Base-by-base conservation (phyloP, 2,329 filamentous ascomycete genomes). In the Monosporascus sp. region DNA sequence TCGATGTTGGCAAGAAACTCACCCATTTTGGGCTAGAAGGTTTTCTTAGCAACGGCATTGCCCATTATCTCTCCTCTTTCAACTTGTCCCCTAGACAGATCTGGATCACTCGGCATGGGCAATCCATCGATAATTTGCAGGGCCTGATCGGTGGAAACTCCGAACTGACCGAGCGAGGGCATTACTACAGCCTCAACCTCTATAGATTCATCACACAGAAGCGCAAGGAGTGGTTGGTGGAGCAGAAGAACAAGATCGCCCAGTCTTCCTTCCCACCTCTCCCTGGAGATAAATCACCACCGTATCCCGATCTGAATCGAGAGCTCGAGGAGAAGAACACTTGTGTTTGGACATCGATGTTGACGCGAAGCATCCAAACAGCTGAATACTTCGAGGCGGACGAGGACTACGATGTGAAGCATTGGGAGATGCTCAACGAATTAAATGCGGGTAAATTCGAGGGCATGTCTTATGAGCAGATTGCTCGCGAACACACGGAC, bases 331-430 rank as follows among this genome's bases (percentile, higher is more conserved):
- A 89, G 65, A 96, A 96, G 75, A 90, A 90, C 67, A 97, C 97
- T 68, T 99, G 94, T 70, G 90, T 99, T 17, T 99, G 94, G 94
- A 97, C 93, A 0, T 96, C 90, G 2, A 97, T 97, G 93, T 82
- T 99, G 58, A 87, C 89, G 67, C 88, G 94, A 59, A 91, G 89
- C 55, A 86, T 94, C 49, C 85, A 96, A 66, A 95, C 92, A 1
- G 91, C 88, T 0, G 85, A 94, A 59, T 88, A 88, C 69, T 99
- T 97, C 69, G 89, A 96, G 61, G 79, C 77, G 0, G 94, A 97
- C 59, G 93, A 97, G 22, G 90, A 96, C 51, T 96, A 93, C 68
- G 94, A 97, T 60, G 86, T 95, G 62, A 99, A 99, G 75, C 89
- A 96, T 62, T 96, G 93, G 90, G 89, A 92, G 65, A 96, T 96